phyloP scores from a whole-genome alignment of 1,284 basidiomycete species.

The Ceratobasidium sp. region DNA sequence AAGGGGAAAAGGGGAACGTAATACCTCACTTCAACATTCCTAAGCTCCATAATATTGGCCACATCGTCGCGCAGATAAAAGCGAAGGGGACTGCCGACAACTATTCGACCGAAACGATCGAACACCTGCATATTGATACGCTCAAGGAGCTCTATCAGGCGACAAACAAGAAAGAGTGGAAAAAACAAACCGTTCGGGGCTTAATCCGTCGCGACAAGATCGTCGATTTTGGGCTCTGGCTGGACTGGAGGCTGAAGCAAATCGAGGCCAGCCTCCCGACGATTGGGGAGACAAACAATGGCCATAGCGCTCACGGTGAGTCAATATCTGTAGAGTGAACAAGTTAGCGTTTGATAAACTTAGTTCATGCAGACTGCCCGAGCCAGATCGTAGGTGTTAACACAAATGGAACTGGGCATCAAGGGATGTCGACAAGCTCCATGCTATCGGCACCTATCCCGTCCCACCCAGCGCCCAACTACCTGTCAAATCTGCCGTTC shows the following conservation, averaged over 20 bases:
- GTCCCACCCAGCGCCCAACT: too few relatives aligned
- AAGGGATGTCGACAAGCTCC: too few relatives aligned
- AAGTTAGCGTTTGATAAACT: too few relatives aligned
- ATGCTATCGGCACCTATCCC: too few relatives aligned
- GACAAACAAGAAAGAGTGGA: slow-evolving; percentile 16
- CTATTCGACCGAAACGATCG: not conserved
- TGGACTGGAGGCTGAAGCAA: not conserved
- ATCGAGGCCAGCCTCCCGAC: not conserved
- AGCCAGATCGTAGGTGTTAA: too few relatives aligned
- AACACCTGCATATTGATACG: slow-evolving; percentile 16
- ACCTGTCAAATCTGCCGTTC: too few relatives aligned
- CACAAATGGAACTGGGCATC: too few relatives aligned
- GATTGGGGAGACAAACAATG: not conserved
- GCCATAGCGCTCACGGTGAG: too few relatives aligned
- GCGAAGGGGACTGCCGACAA: slow-evolving; percentile 10
- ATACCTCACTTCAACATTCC: slow-evolving; percentile 16
- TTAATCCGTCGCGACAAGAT: not conserved
- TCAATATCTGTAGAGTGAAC: too few relatives aligned
- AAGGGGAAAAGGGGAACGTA: slow-evolving; percentile 9
- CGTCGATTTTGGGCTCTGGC: not conserved
- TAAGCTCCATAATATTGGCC: not conserved
- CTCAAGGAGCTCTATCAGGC: not conserved
- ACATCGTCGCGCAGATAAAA: not conserved
- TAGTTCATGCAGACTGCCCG: too few relatives aligned
- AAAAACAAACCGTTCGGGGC: not conserved